A percentile compares a stretch with the other conserved stretches of the same genome.
Evolutionary conservation across 768 basidiomycete species (phyloP).

Genomic region (Tricholoma hemisulphureum): DNA sequence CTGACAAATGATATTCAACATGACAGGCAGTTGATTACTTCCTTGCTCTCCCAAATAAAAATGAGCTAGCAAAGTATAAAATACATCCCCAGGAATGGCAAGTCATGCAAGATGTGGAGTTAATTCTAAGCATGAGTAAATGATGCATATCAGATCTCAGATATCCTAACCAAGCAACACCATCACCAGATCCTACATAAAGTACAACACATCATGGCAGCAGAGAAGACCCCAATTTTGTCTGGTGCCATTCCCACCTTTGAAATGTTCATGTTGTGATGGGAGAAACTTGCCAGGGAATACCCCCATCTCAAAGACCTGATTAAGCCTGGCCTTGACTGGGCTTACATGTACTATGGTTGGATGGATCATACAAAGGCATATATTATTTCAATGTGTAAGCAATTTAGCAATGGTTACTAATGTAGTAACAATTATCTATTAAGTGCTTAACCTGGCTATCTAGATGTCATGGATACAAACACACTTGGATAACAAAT

Average conservation of each 20-base stretch:
- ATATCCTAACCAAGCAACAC: not conserved
- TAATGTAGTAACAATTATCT: not conserved
- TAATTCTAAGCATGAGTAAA: slow-evolving; percentile 8
- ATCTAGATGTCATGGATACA: not conserved
- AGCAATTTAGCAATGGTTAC: not conserved
- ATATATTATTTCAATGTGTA: slow-evolving; percentile 12
- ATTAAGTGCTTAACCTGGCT: not conserved
- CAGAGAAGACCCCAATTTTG: slow-evolving; percentile 18
- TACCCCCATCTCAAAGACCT: too few species aligned
- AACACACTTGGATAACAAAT: not conserved
- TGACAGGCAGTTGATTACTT: too few species aligned
- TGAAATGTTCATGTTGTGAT: slow-evolving; percentile 17
- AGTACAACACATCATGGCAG: too few species aligned
- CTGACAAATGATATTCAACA: slow-evolving; percentile 11
- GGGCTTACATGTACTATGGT: too few species aligned
- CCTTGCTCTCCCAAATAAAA: not conserved
- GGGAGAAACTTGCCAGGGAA: too few species aligned
- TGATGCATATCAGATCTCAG: not conserved
- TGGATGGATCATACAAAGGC: too few species aligned
- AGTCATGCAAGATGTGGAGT: slow-evolving; percentile 14
- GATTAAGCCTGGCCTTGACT: too few species aligned
- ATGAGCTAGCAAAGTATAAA: slow-evolving; percentile 3
- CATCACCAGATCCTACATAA: too few species aligned
- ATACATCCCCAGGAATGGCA: slow-evolving; percentile 14
- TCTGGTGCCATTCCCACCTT: slow-evolving; percentile 20